Base-by-base conservation (phyloP, 306 rosid species). In the Vicia villosa region DNA sequence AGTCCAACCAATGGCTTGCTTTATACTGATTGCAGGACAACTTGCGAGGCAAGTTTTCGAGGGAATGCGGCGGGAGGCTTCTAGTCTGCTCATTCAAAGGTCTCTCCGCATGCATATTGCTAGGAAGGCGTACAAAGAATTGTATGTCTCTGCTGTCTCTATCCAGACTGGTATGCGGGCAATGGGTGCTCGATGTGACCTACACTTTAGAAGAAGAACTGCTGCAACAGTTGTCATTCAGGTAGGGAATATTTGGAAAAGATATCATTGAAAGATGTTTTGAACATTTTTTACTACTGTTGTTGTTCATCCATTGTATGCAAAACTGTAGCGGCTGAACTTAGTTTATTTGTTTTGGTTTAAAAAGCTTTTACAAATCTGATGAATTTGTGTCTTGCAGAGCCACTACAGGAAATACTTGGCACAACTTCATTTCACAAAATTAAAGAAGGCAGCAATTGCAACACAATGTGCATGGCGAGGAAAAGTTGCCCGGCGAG, bases 141-240 rank as follows among this genome's bases (percentile, higher is more conserved):
- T 83, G 80, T 77, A 74, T 80, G 74, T 70, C 74, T 87, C 86
- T 61, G 90, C 96, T 62, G 75, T 91, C 63, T 89, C 84, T 67
- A 72, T 95, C 81, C 96, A 95, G 80, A 89, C 93, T 8, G 97
- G 99, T 68, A 77, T 95, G 87, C 89, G 99, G 34, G 95, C 89
- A 68, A 83, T 95, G 91, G 83, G 81, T 77, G 89, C 97, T 72
- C 93, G 95, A 42, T 80, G 68, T 63, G 99, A 89, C 83, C 86
- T 95, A 72, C 77, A 84, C 76, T 82, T 83, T 64, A 89, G 97
- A 86, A 86, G 85, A 79, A 92, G 79, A 76, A 83, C 92, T 70
- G 81, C 40, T 55, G 99, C 99, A 81, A 92, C 97, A 63, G 84
- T 85, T 83, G 50, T 91, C 77, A 87, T 95, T 68, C 99, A 95